Evolutionary conservation across 1,139 yeast genomes (phyloP).

Genomic region (Scheffersomyces cryptocercus): DNA sequence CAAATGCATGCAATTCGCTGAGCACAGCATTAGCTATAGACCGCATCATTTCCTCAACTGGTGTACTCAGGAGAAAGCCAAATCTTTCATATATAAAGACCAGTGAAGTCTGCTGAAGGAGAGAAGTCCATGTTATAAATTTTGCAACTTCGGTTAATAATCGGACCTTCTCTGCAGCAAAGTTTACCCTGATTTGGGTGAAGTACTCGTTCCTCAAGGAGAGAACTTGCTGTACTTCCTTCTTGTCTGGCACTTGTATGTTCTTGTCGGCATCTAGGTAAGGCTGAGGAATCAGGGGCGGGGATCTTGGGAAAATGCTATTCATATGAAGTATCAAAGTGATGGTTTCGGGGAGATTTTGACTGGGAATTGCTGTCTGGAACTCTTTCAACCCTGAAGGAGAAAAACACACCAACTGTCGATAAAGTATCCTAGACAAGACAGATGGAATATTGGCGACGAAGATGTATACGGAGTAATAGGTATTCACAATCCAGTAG

Average conservation of each 20-base stretch:
- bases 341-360: neutral
- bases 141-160: constrained; percentile 37
- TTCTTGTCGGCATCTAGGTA: constrained; percentile 40
- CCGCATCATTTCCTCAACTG: constrained; percentile 12
- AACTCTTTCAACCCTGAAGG: neutral
- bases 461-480: neutral
- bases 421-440: neutral
- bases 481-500: neutral
- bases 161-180: constrained; percentile 42
- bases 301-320: neutral
- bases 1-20: constrained; percentile 24
- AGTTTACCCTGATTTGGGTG: constrained; percentile 35
- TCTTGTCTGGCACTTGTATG: constrained; percentile 35
- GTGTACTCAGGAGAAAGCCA: constrained; percentile 16
- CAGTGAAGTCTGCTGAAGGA: constrained; percentile 17
- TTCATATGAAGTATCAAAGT: neutral
- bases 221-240: constrained; percentile 28
- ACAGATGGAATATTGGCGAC: neutral
- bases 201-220: constrained; percentile 38
- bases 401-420: neutral
- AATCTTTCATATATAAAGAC: constrained; percentile 24
- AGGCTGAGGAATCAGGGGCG: constrained; percentile 42
- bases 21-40: constrained; percentile 17
- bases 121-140: constrained; percentile 38
- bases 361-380: neutral